A percentile compares a stretch with the other conserved stretches of the same genome.
Conservation (phyloP, 805 yeast species). For the Candida bentonensis region DNA sequence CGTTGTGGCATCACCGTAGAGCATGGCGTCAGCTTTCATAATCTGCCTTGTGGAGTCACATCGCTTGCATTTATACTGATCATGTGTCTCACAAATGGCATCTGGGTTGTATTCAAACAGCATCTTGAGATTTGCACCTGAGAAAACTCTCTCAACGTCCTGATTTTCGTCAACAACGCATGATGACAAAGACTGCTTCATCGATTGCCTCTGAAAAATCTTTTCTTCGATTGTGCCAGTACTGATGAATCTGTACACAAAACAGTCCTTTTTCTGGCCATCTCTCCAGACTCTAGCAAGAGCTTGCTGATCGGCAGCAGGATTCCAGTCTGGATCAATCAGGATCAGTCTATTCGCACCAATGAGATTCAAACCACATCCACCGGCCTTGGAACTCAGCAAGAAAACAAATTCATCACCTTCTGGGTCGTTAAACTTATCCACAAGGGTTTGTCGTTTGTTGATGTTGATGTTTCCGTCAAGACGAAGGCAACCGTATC, state of each 20-base stretch:
- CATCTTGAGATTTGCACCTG: constrained; percentile 64
- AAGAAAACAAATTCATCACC: constrained; percentile 78
- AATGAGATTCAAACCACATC: constrained; percentile 93
- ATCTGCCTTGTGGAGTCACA: constrained; percentile 53
- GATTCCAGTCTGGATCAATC: constrained; percentile 95
- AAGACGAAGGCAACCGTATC: constrained; percentile 66
- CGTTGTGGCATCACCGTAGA: constrained; percentile 93
- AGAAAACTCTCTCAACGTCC: constrained; percentile 84
- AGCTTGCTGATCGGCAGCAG: constrained; percentile 97
- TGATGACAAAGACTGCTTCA: constrained; percentile 83
- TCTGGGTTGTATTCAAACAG: constrained; percentile 56
- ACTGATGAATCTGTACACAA: constrained; percentile 81
- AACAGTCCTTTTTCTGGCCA: constrained; percentile 95
- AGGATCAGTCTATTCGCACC: constrained; percentile 88
- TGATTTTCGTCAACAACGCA: constrained; percentile 95
- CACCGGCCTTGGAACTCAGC: constrained; percentile 93
- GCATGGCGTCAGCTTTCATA: constrained; percentile 64
- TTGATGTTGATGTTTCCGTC: constrained; percentile 90
- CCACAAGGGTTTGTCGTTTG: constrained; percentile 87
- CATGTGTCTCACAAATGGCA: constrained; percentile 82
- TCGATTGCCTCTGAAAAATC: constrained; percentile 88
- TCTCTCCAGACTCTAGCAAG: constrained; percentile 98
- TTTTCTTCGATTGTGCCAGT: constrained; percentile 96
- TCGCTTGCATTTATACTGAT: constrained; percentile 75
- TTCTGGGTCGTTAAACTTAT: constrained; percentile 79